Evolutionary conservation across 805 yeast species (phyloP).

Genomic region (Isabelozyma pseudorhagii): DNA sequence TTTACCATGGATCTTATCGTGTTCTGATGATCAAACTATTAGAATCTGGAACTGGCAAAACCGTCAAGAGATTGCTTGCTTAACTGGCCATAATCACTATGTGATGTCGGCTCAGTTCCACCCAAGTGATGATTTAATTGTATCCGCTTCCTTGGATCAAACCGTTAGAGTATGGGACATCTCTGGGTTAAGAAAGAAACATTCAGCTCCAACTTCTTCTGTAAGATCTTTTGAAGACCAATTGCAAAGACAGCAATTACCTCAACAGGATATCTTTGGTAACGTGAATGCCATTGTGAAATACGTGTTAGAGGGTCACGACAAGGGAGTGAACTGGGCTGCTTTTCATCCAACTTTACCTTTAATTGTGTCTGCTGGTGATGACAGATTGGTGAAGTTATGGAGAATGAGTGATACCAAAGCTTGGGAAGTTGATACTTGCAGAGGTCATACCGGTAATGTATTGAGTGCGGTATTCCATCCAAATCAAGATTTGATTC

Average conservation of each 20-base stretch:
- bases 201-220: constrained; percentile 68
- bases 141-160: constrained; percentile 94
- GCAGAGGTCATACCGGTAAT: constrained; percentile 95
- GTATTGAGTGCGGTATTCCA: constrained; percentile 89
- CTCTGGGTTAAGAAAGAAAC: constrained; percentile 89
- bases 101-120: constrained; percentile 98
- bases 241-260: constrained; percentile 57
- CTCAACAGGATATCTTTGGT: constrained; percentile 92
- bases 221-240: constrained; percentile 50
- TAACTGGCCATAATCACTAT: constrained; percentile 97
- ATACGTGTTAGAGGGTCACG: constrained; percentile 95
- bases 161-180: constrained; percentile 99
- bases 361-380: constrained; percentile 91
- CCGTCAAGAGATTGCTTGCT: constrained; percentile 92
- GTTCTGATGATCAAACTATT: constrained; percentile 97
- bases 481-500: constrained; percentile 86
- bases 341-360: constrained; percentile 97
- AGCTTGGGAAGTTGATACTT: constrained; percentile 99
- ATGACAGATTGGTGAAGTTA: constrained; percentile 89
- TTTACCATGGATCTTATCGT: constrained; percentile 94
- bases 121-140: constrained; percentile 90
- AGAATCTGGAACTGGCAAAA: constrained; percentile 99
- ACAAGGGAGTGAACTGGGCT: constrained; percentile 98
- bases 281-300: constrained; percentile 92
- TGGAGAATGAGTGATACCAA: constrained; percentile 98